Base-by-base conservation (phyloP, 805 yeast species). In the Zygoascus tannicola region DNA sequence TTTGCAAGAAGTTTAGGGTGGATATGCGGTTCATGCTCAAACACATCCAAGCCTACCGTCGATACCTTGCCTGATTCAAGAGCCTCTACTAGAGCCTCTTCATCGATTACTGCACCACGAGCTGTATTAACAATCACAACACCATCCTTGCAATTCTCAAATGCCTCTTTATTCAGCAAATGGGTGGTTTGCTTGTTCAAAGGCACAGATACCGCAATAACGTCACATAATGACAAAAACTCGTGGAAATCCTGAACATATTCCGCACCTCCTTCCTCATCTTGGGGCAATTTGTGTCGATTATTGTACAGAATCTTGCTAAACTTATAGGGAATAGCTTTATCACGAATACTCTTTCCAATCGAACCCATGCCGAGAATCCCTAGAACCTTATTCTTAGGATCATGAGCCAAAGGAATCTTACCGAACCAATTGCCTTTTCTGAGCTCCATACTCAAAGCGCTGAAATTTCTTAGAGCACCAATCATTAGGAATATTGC, bases 281-380 rank as follows among this genome's bases (percentile, higher is more conserved):
- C 78, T 0, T 71, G 62, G 5, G 64, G 43, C 44, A 74, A 64
- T 36, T 67, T 66, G 23, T 56, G 53, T 35, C 81, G 66, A 63
- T 76, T 76, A 59, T 74, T 63, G 62, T 76, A 76, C 39, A 70
- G 54, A 45, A 74, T 65, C 53, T 67, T 67, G 41, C 57, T 67
- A 52, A 74, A 72, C 3, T 74, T 74, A 54, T 76, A 71, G 2
- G 73, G 76, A 43, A 49, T 46, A 44, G 70, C 64, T 50, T 77
- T 66, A 53, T 73, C 74, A 26, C 76, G 68, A 43, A 75, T 66
- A 10, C 74, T 71, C 26, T 74, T 64, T 41, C 81, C 81, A 56
- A 76, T 75, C 5, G 78, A 80, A 4, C 81, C 81, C 71, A 76
- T 66, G 2, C 81, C 81, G 34, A 75, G 62, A 41, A 76, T 73